Conservation (phyloP, 305 asterid genomes). For the Fraxinus ornus region DNA sequence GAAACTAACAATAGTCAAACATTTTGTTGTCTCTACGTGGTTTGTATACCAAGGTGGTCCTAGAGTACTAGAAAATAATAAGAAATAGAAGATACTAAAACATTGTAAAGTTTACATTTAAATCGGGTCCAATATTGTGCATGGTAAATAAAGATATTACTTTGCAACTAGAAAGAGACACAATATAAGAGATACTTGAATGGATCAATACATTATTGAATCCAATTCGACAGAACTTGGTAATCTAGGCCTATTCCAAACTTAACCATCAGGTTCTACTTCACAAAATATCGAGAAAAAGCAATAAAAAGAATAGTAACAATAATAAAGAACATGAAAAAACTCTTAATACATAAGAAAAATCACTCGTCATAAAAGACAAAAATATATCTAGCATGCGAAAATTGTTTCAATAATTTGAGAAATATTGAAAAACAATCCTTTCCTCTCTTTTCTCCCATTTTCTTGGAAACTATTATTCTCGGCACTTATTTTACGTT, state of each 20-base stretch:
- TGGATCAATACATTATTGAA: background rate
- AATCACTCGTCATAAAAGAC: background rate
- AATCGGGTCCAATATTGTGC: background rate
- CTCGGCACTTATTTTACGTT: background rate
- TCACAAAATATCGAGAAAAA: background rate
- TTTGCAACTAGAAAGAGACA: background rate
- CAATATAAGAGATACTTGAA: background rate
- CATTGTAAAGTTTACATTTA: background rate
- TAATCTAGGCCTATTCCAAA: background rate
- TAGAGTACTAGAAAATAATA: background rate
- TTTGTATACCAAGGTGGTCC: background rate
- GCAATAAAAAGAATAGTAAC: background rate
- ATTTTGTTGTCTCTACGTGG: background rate
- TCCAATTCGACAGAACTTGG: background rate
- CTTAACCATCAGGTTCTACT: background rate
- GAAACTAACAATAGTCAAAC: background rate
- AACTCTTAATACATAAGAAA: background rate
- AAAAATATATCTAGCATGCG: background rate
- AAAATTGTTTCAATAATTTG: background rate
- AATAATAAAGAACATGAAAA: background rate
- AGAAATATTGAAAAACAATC: background rate
- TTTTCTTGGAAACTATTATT: background rate
- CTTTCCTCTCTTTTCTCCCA: background rate
- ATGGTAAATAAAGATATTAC: too few relatives aligned
- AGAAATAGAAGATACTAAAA: background rate